A percentile compares a stretch with the other conserved stretches of the same genome.
phyloP scores from a whole-genome alignment of 768 basidiomycete genomes.

The Rhizopogon salebrosus region DNA sequence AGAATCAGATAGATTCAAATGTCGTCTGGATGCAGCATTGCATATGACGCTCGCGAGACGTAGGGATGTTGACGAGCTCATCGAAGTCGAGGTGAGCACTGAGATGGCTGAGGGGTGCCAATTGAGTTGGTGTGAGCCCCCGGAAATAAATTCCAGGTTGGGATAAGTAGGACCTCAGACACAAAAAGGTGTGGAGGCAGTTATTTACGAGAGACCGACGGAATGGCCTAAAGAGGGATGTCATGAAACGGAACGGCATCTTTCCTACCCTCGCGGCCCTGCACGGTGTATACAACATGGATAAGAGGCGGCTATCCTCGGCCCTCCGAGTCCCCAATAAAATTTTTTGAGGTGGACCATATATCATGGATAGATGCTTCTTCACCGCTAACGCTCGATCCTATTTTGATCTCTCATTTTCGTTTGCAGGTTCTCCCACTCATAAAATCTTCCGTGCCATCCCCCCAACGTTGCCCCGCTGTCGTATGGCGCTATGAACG shows the following conservation, averaged over 20 bases:
- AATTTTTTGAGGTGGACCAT: conserved; percentile 16
- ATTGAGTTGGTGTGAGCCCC: conserved; percentile 14
- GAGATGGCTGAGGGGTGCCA: conserved; percentile 6
- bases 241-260: conserved; percentile 2
- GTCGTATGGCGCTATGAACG: conserved; percentile 17
- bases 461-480: conserved; percentile 6
- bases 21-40: conserved; percentile 3
- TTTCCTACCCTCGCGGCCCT: conserved; percentile 16
- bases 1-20: not conserved
- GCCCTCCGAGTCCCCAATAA: conserved; percentile 12
- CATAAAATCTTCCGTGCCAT: not conserved
- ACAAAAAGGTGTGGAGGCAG: conserved; percentile 4
- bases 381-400: conserved; percentile 5
- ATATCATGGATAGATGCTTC: conserved; percentile 6
- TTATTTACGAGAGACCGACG: conserved; percentile 9
- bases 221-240: not conserved
- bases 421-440: conserved; percentile 1
- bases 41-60: conserved; percentile 14
- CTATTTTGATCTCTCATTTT: conserved; percentile 8
- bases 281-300: conserved; percentile 3
- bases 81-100: conserved; percentile 9
- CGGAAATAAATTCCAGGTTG: not conserved
- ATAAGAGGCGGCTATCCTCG: conserved; percentile 16
- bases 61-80: conserved; percentile 11
- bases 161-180: conserved; percentile 18